Conservation (phyloP, 139 green algal genomes). For the Closterium sp. region DNA sequence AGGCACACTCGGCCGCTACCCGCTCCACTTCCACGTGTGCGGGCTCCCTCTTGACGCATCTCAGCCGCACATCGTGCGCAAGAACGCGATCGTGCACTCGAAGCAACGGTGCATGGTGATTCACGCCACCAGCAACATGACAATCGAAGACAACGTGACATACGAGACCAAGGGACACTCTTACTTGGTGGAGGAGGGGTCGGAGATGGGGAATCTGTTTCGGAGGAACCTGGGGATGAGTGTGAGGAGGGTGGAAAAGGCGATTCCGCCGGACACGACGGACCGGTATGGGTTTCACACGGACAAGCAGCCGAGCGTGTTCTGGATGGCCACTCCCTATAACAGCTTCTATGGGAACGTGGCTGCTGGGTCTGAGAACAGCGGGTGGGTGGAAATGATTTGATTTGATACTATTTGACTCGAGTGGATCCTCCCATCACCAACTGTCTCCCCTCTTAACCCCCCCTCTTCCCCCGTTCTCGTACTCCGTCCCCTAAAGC, state of each 20-base stretch:
- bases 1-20: slow-evolving; percentile 39
- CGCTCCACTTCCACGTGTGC: slow-evolving; percentile 57
- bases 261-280: not conserved
- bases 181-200: slow-evolving; percentile 63
- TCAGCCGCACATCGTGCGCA: not conserved
- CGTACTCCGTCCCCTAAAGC: no score
- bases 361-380: slow-evolving; percentile 52
- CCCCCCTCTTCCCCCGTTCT: no score
- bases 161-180: slow-evolving; percentile 71
- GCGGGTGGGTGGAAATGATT: slow-evolving; percentile 44
- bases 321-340: slow-evolving; percentile 75
- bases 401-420: no score
- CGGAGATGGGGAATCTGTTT: slow-evolving; percentile 56
- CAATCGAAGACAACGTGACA: slow-evolving; percentile 60
- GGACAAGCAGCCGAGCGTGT: slow-evolving; percentile 72
- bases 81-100: slow-evolving; percentile 11
- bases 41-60: slow-evolving; percentile 5
- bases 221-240: slow-evolving; percentile 66
- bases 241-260: not conserved
- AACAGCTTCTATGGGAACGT: slow-evolving; percentile 65
- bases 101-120: slow-evolving; percentile 37
- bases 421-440: no score
- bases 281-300: slow-evolving; percentile 2
- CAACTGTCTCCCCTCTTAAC: no score
- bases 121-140: slow-evolving; percentile 42